A percentile compares a stretch with the other conserved stretches of the same genome.
Evolutionary conservation across 768 basidiomycete genomes (phyloP).

Genomic region (Tricholoma hemisulphureum): DNA sequence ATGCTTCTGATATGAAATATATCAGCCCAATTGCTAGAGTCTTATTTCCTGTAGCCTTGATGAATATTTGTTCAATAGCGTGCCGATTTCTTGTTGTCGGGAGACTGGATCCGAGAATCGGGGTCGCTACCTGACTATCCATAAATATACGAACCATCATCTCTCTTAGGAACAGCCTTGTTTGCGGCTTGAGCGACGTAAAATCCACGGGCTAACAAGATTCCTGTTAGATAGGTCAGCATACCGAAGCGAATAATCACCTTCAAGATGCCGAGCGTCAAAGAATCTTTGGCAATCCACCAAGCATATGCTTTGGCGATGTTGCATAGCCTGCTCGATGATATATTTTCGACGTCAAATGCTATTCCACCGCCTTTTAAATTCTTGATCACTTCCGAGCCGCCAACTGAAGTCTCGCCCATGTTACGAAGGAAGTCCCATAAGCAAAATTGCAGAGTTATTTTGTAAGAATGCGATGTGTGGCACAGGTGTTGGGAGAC

Average conservation of each 20-base stretch:
- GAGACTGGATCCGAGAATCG: slow-evolving; percentile 44
- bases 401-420: slow-evolving; percentile 81
- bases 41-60: slow-evolving; percentile 66
- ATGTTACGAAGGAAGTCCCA: slow-evolving; percentile 97
- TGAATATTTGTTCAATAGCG: slow-evolving; percentile 73
- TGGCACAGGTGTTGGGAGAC: slow-evolving; percentile 82
- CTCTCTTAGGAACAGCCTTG: slow-evolving; percentile 65
- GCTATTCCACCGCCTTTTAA: slow-evolving; percentile 48
- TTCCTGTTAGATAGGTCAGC: neutral
- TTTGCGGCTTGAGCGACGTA: slow-evolving; percentile 61
- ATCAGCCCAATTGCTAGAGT: slow-evolving; percentile 72
- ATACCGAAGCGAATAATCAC: slow-evolving; percentile 38
- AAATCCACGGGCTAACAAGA: slow-evolving; percentile 83
- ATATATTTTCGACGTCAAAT: slow-evolving; percentile 52
- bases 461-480: slow-evolving; percentile 77
- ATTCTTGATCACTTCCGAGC: slow-evolving; percentile 71
- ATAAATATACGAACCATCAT: slow-evolving; percentile 70
- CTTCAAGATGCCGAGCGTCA: slow-evolving; percentile 79
- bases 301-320: slow-evolving; percentile 86
- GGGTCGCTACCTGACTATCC: slow-evolving; percentile 71
- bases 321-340: slow-evolving; percentile 60
- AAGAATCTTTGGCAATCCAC: slow-evolving; percentile 86
- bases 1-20: slow-evolving; percentile 59
- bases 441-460: slow-evolving; percentile 90
- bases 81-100: slow-evolving; percentile 52